Evolutionary conservation across 2,329 filamentous ascomycete genomes (phyloP), one percentile per base, ranked within the genome.

Genomic region (Aspergillus luchuensis): DNA sequence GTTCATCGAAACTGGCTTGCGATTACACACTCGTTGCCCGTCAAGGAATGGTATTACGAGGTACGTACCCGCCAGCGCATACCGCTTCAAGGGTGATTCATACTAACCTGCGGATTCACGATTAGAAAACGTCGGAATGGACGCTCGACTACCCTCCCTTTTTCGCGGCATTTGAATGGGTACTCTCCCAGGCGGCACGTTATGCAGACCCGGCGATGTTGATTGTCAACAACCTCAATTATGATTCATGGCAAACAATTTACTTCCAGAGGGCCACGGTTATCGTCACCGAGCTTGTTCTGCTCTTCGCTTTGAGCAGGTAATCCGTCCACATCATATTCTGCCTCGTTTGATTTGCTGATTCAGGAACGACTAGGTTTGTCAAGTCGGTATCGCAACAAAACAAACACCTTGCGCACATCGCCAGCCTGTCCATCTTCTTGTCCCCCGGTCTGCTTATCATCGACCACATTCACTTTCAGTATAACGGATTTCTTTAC

Each of bases 1-100:
- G 95, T 99, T 58, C 95, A 99, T 79, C 89, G 95, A 67, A 99
- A 99, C 81, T 99, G 95, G 95, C 87, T 99, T 43, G 95, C 95
- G 65, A 92, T 98, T 69, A 98, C 95, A 4, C 84, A 97, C 78
- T 96, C 91, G 63, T 84, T 98, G 19, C 91, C 94, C 3, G 79
- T 93, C 54, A 87, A 90, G 76, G 84, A 96, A 68, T 99, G 95
- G 95, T 99, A 99, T 79, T 93, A 89, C 74, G 95, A 99, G 79
- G 86, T 88, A 73, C 62, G 74, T 61, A 38, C n/a, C 19, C 19
- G 36, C 25, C 30, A 7, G n/a, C 23, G 43, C 21, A 48, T 28
- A 21, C 30, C 11, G 28, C 25, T 30, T n/a, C 15, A 30, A 36
- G 39, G 13, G 5, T n/a, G 11, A 8, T 36, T 36, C 5, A 36